These are phyloP conservation scores for Aureobasidium sp. DNA, from an alignment of 2,329 filamentous ascomycete genomes.

Conservation along the genomic window DNA sequence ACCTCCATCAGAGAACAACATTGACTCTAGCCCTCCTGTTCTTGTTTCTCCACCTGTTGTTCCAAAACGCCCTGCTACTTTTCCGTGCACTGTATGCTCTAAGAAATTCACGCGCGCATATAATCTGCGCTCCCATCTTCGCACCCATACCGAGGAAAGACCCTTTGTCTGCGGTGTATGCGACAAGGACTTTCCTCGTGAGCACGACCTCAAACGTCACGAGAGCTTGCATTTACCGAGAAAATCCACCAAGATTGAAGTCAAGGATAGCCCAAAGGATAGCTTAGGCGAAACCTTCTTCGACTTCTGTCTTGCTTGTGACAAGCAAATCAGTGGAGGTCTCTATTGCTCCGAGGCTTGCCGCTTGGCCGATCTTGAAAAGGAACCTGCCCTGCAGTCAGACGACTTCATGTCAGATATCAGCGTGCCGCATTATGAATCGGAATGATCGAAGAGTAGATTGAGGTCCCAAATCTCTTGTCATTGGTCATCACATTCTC, in stretches of 20 bases:
- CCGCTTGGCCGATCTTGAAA: constrained; percentile 79
- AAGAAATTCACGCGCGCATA: constrained; percentile 98
- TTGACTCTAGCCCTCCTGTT: too few relatives aligned
- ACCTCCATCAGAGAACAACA: constrained; percentile 52
- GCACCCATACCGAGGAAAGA: constrained; percentile 93
- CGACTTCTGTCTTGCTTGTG: constrained; percentile 90
- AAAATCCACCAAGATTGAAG: too few relatives aligned
- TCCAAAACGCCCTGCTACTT: constrained; percentile 95
- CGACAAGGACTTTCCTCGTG: constrained; percentile 91
- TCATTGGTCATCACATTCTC: too few relatives aligned
- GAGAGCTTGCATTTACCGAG: constrained; percentile 74
- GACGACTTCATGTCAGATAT: too few relatives aligned
- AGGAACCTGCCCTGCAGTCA: constrained; percentile 33
- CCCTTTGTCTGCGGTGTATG: constrained; percentile 99
- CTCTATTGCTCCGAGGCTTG: constrained; percentile 92
- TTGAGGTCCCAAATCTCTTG: neutral
- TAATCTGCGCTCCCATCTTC: constrained; percentile 88
- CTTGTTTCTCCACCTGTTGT: constrained; percentile 33
- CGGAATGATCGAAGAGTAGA: too few relatives aligned
- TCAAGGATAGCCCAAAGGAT: too few relatives aligned
- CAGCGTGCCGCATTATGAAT: too few relatives aligned
- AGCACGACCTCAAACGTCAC: constrained; percentile 95
- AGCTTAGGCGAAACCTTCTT: constrained; percentile 48
- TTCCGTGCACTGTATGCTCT: constrained; percentile 87
- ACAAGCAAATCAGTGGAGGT: constrained; percentile 74